These are phyloP conservation scores for Hydrangea macrophylla DNA, from an alignment of 148 eudicot genomes.

Conservation along the genomic window DNA sequence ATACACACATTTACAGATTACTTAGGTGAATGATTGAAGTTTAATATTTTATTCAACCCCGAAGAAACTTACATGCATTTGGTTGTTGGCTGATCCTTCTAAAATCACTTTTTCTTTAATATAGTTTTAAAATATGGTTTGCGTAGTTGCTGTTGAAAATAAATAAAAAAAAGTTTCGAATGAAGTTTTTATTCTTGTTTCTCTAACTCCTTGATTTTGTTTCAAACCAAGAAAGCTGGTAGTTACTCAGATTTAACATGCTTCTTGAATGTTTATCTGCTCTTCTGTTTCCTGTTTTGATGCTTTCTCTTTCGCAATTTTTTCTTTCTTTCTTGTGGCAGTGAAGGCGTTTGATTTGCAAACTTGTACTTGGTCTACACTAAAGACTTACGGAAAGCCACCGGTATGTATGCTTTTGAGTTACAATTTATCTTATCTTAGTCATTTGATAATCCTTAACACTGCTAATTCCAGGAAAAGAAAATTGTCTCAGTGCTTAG, in stretches of 20 bases:
- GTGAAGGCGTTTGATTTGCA: constrained; percentile 88
- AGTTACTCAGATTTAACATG: background rate
- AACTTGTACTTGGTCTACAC: constrained; percentile 73
- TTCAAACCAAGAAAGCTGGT: background rate
- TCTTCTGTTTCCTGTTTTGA: background rate
- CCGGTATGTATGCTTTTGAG: too few species aligned
- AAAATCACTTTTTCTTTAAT: too few species aligned
- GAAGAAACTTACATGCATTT: too few species aligned
- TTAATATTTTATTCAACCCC: too few species aligned
- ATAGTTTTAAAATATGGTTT: background rate
- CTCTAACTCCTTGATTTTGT: background rate
- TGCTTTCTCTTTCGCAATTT: background rate
- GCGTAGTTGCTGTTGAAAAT: too few species aligned
- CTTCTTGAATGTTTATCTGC: background rate
- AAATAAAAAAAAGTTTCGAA: background rate
- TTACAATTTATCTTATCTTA: too few species aligned
- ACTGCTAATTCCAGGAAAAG: too few species aligned
- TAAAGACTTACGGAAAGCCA: constrained; percentile 97
- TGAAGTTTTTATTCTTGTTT: background rate
- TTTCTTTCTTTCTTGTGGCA: constrained; percentile 25
- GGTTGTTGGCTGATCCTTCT: too few species aligned
- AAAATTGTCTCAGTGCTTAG: too few species aligned
- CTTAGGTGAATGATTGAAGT: too few species aligned
- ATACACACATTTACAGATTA: too few species aligned
- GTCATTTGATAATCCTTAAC: too few species aligned